Evolutionary conservation across 2,329 filamentous ascomycete species (phyloP).

Genomic region (Thelonectria olida): DNA sequence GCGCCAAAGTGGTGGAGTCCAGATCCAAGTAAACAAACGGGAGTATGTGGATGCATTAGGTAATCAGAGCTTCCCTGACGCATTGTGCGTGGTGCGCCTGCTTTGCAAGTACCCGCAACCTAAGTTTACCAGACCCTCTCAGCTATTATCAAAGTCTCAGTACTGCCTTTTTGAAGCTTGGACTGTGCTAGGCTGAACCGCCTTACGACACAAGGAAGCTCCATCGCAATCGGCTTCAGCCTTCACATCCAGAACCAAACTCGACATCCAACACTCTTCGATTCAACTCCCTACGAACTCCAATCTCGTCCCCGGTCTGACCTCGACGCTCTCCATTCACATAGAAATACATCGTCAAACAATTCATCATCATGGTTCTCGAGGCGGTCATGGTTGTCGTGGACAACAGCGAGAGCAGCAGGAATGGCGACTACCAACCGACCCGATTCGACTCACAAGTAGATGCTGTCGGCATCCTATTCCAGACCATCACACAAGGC

Average conservation of each 20-base stretch:
- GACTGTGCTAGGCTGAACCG: constrained; percentile 54
- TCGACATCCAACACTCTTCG: constrained; percentile 23
- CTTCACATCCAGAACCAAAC: constrained; percentile 39
- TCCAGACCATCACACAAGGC: constrained; percentile 92
- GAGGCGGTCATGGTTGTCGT: constrained; percentile 99
- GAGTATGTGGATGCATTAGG: constrained; percentile 32
- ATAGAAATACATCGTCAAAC: constrained; percentile 21
- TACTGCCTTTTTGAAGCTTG: constrained; percentile 37
- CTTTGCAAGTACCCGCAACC: constrained; percentile 34
- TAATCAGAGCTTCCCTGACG: constrained; percentile 38
- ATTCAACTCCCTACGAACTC: constrained; percentile 1
- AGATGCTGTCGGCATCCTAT: constrained; percentile 94
- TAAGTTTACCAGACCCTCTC: background rate
- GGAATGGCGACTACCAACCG: constrained; percentile 92
- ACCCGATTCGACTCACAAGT: constrained; percentile 96
- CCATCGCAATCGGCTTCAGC: constrained; percentile 34
- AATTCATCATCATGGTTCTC: constrained; percentile 83
- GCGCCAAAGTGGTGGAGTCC: constrained; percentile 34
- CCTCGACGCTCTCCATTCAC: background rate
- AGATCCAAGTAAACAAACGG: constrained; percentile 42
- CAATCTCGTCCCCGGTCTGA: constrained; percentile 4
- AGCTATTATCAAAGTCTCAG: constrained; percentile 26
- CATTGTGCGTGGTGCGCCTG: constrained; percentile 23
- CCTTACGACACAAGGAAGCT: constrained; percentile 52
- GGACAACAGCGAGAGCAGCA: constrained; percentile 98